These are phyloP conservation scores for Aspergillus funiculosus DNA, from an alignment of 495 filamentous ascomycete species.

Conservation along the genomic window DNA sequence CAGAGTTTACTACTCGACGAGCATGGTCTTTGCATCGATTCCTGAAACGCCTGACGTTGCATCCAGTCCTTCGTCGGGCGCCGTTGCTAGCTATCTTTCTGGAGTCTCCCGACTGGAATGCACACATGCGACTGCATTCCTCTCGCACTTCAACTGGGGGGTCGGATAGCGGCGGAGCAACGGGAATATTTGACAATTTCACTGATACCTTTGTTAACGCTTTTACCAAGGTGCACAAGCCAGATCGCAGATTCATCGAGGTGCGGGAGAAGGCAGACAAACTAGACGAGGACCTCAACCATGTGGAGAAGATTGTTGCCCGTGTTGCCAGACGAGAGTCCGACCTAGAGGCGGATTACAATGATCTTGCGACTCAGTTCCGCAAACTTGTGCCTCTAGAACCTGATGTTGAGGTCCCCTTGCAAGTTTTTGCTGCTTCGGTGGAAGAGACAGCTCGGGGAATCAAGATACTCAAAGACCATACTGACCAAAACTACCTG, in stretches of 20 bases:
- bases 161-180: conserved; percentile 45
- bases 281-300: conserved; percentile 85
- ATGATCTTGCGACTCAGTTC: conserved; percentile 86
- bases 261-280: conserved; percentile 91
- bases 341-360: conserved; percentile 84
- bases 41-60: conserved; percentile 75
- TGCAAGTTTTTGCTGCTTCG: conserved; percentile 77
- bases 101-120: conserved; percentile 92
- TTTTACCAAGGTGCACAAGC: conserved; percentile 92
- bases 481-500: conserved; percentile 94
- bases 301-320: conserved; percentile 89
- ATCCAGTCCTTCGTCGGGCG: conserved; percentile 83
- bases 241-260: conserved; percentile 90
- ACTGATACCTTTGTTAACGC: conserved; percentile 97
- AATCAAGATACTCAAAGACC: conserved; percentile 70
- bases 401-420: conserved; percentile 71
- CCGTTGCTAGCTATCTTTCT: conserved; percentile 80
- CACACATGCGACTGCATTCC: conserved; percentile 76
- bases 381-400: conserved; percentile 88
- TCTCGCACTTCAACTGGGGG: conserved; percentile 51
- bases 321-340: conserved; percentile 81
- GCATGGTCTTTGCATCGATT: conserved; percentile 91
- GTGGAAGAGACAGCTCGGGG: conserved; percentile 77
- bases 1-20: conserved; percentile 86
- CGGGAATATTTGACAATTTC: conserved; percentile 84